Evolutionary conservation across 1,139 yeast species (phyloP).

Genomic region (Saccharomyces hybrid): DNA sequence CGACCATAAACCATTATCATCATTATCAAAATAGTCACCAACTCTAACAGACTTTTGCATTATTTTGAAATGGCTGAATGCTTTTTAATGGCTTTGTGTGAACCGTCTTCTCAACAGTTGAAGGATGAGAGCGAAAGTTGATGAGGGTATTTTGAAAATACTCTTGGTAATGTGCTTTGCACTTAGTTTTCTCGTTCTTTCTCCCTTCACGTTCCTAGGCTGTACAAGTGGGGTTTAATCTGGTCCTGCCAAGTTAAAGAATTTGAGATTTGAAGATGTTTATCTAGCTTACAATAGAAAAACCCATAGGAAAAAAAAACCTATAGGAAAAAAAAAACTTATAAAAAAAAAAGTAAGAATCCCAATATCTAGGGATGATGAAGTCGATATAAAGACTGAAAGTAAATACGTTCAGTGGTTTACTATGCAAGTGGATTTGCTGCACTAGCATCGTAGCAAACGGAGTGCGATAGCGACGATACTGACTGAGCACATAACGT

Average conservation of each 20-base stretch:
- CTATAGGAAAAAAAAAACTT: not conserved
- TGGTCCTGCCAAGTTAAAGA: not conserved
- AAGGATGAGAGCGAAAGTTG: not conserved
- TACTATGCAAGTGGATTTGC: not conserved
- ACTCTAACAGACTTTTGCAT: conserved; percentile 26
- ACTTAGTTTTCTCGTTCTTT: not conserved
- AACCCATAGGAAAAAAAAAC: not conserved
- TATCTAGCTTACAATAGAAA: not conserved
- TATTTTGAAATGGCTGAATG: not conserved
- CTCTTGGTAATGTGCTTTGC: not conserved
- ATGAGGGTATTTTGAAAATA: not conserved
- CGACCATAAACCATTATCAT: conserved; percentile 31
- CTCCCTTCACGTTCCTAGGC: not conserved
- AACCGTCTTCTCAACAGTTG: not conserved
- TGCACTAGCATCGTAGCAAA: not conserved
- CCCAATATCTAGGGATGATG: not conserved
- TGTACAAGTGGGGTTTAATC: not conserved
- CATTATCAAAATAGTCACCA: conserved; percentile 28
- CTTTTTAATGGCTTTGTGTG: not conserved
- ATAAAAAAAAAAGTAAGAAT: not conserved
- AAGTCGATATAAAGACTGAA: not conserved
- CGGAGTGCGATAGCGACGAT: not conserved
- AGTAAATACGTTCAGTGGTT: not conserved
- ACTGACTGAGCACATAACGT: not conserved
- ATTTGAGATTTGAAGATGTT: not conserved